phyloP scores from a whole-genome alignment of 805 yeast genomes.

The Lachancea dasiensis region DNA sequence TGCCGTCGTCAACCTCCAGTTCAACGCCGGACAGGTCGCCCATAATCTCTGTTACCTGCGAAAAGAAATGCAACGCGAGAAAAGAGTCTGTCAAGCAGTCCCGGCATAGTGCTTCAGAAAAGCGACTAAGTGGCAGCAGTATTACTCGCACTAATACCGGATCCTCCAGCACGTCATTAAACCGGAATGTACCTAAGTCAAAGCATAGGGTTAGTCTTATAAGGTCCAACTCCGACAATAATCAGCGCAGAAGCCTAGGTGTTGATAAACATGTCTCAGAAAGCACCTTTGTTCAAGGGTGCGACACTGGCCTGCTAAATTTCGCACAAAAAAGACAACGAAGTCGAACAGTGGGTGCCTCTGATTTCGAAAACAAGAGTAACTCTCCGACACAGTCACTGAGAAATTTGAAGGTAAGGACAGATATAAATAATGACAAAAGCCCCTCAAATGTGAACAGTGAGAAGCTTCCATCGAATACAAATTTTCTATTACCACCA shows the following conservation, averaged over 20 bases:
- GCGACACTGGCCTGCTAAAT: constrained; percentile 1
- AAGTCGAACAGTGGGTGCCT: constrained; percentile 29
- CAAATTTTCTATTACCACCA: not conserved
- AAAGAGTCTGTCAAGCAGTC: not conserved
- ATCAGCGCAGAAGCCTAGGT: not conserved
- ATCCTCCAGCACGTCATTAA: constrained; percentile 13
- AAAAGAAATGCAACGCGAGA: not conserved
- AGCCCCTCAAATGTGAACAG: not conserved
- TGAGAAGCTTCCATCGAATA: constrained; percentile 3
- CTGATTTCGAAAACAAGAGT: constrained; percentile 15
- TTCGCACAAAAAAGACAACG: constrained; percentile 19
- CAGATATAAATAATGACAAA: constrained; percentile 5
- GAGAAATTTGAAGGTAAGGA: constrained; percentile 5
- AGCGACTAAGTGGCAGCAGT: constrained; percentile 8
- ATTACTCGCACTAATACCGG: constrained; percentile 7
- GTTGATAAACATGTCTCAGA: not conserved
- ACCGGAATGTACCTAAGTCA: constrained; percentile 1
- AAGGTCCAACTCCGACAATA: constrained; percentile 7
- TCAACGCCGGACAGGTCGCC: constrained; percentile 2
- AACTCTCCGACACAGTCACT: not conserved
- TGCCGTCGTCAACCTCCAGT: constrained; percentile 2
- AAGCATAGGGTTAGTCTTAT: too few species aligned
- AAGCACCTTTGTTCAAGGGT: not conserved
- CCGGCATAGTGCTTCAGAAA: constrained; percentile 2
- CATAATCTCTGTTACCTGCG: constrained; percentile 3